phyloP scores from a whole-genome alignment of 2,329 filamentous ascomycete species.

The Claviceps spartinae region DNA sequence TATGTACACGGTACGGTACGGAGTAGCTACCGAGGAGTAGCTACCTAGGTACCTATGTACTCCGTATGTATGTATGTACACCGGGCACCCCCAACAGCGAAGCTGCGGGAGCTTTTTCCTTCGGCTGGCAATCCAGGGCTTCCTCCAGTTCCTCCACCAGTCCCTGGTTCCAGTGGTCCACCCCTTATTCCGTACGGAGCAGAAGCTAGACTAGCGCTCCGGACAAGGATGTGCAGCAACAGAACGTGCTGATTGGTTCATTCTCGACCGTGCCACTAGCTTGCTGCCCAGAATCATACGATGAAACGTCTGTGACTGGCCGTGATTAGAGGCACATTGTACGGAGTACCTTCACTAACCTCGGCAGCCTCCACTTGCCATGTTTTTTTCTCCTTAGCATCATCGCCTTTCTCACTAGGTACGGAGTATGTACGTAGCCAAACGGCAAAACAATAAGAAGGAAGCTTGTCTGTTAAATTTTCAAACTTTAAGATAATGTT shows the following conservation, averaged over 20 bases:
- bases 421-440: background rate
- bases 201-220: background rate
- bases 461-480: background rate
- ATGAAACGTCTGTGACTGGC: background rate
- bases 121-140: no score
- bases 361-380: background rate
- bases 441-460: background rate
- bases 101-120: no score
- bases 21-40: no score
- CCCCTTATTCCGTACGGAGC: no score
- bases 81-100: no score
- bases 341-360: background rate
- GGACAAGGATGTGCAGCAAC: background rate
- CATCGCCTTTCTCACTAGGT: background rate
- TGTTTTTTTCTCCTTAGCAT: background rate
- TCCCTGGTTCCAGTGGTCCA: no score
- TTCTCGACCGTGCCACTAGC: background rate
- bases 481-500: no score
- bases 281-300: slow-evolving; percentile 4
- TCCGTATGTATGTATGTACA: no score
- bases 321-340: background rate
- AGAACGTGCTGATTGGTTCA: background rate
- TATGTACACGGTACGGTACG: no score
- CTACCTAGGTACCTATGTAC: no score
- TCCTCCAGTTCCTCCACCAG: no score